These are phyloP conservation scores for Syncephalis plumigaleata DNA, from an alignment of 371 early-diverging fungal species.

Conservation along the genomic window DNA sequence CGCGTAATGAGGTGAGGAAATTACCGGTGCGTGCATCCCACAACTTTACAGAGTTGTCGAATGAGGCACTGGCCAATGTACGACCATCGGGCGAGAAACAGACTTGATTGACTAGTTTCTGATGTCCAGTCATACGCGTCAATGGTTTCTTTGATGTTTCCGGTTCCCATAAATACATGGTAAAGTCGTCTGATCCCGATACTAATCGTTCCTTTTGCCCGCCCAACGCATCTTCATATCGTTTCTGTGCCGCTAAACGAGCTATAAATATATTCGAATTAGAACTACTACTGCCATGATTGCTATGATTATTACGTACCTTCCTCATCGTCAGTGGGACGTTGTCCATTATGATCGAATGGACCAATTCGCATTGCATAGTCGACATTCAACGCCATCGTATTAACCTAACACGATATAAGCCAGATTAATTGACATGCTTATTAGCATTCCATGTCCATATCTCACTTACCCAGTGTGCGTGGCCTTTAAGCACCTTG, in stretches of 20 bases:
- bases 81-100: conserved; percentile 88
- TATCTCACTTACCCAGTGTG: conserved; percentile 35
- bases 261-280: conserved; percentile 16
- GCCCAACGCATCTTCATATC: conserved; percentile 60
- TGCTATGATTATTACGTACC: conserved; percentile 10
- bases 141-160: conserved; percentile 65
- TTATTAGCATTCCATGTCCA: conserved; percentile 34
- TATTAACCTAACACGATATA: conserved; percentile 89
- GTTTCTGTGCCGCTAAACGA: conserved; percentile 44
- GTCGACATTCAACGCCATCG: conserved; percentile 80
- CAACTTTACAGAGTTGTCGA: conserved; percentile 94
- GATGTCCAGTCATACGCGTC: conserved; percentile 88
- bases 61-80: conserved; percentile 85
- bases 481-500: conserved; percentile 78
- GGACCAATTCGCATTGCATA: conserved; percentile 80
- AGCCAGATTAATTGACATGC: conserved; percentile 64
- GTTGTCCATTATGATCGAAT: conserved; percentile 62
- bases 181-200: conserved; percentile 92
- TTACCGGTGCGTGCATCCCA: conserved; percentile 93
- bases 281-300: neutral
- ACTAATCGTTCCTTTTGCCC: conserved; percentile 64
- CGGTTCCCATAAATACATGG: conserved; percentile 91
- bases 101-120: conserved; percentile 88
- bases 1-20: conserved; percentile 78
- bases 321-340: conserved; percentile 38